Base-by-base conservation (phyloP, 1,284 basidiomycete genomes). In the Melampsora americana region DNA sequence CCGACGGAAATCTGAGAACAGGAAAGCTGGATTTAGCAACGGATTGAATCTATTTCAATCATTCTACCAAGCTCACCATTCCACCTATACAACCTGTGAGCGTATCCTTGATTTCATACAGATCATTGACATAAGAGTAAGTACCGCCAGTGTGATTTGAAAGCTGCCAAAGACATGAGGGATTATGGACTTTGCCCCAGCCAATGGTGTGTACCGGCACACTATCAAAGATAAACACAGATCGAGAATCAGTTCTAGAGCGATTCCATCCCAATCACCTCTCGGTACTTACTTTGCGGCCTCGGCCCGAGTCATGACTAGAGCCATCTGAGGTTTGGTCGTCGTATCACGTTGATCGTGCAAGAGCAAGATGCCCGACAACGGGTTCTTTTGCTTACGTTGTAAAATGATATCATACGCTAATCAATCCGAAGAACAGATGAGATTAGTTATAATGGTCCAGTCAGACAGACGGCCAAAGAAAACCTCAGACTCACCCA, bases 81-180 rank as follows among this genome's bases (percentile, higher is more conserved):
- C 93, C 94, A 11, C 94, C 94, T 11, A 97, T 86, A 81, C 92
- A 92, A 7, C 94, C 95, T 2, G 93, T 92, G 32, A 97, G 86
- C 78, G 92, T 90, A 80, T 92, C 90, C 62, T 91, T 89, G 35
- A 96, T 88, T 82, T 94, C 91, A 83, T 96, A 93, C 91, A 93
- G 95, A 82, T 96, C 94, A 83, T 91, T 91, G 75, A 96, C 92
- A 80, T 95, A 97, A 6, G 94, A 97, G 84, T 98, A 98, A n/a
- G 92, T 94, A 53, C 95, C 95, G 77, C 89, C 88, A 0, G 95
- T 98, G 82, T 97, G 93, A 84, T 97, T 97, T 14, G 94, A 96
- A 86, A 99, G 93, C 61, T 97, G 89, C 95, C 95, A 99, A 20
- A 99, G 87, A n/a, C 93, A 95, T 2, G 92, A 92, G 6, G 95